Base-by-base conservation (phyloP, 192 early-diverging fungal genomes). In the Powellomyces hirtus region DNA sequence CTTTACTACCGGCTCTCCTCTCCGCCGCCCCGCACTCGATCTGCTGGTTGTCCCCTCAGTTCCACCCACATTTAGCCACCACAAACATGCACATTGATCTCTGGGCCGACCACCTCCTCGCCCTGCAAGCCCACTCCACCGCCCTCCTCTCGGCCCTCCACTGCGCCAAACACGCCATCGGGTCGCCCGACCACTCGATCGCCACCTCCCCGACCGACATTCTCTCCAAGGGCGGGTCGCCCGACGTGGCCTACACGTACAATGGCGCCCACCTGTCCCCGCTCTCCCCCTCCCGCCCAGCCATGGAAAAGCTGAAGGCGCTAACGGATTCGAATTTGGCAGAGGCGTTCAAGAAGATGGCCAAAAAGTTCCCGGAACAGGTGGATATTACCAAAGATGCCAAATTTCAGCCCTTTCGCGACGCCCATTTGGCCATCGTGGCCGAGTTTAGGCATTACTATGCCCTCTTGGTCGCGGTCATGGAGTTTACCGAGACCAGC, bases 311-410 rank as follows among this genome's bases (percentile, higher is more conserved):
- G 31, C 4, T 77, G 7, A 35, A 35, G 8, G 45, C 61, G 13
- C 31, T 77, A 16, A 45, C 22, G 4, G 75, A 77, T 52, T 58
- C 70, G 2, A 26, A 10, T 4, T 26, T 77, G 1, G 57, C 35
- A 7, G 67, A 56, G 0, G 34, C 69, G 30, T 51, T 45, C 16
- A 76, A 72, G 38, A 66, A 76, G 60, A 20, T 73, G 56, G 40
- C 68, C 20, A 76, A 76, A 52, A 72, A 71, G 71, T 76, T 76
- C 63, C 75, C 75, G 18, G 75, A 75, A 11, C 29, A 24, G 18
- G 57, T 26, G 13, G 74, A 75, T 26, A 30, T 75, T 16, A 62
- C 59, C 11, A 68, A 75, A 44, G 40, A 57, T 13, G 6, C 71
- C 38, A 59, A 52, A 31, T 52, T 33, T 36, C 46, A 50, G 51